Percentiles rank a stretch among this genome's conserved stretches.
Conservation (phyloP, 352 stramenopile genomes). For the Globisporangium cystogenes region DNA sequence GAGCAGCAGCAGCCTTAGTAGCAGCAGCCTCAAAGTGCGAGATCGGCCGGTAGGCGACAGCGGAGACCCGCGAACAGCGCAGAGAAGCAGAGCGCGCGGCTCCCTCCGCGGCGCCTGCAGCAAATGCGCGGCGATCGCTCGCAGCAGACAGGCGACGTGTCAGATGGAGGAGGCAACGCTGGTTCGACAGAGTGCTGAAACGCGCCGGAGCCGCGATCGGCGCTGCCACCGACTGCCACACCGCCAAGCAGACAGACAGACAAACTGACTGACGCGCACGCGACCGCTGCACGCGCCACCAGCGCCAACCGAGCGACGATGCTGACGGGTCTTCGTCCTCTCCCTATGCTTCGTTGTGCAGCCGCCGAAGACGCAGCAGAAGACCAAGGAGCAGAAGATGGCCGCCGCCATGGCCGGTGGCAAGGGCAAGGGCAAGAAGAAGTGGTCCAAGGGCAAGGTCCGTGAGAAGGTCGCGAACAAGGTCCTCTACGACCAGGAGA, state of each 20-base stretch:
- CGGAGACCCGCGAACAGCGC: not conserved
- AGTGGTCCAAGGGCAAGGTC: slow-evolving; percentile 99
- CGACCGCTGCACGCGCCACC: too few relatives aligned
- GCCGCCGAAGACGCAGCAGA: slow-evolving; percentile 99
- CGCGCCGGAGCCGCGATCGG: too few relatives aligned
- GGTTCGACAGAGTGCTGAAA: not conserved
- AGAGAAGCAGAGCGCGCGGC: not conserved
- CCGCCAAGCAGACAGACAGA: not conserved
- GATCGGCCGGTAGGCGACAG: not conserved
- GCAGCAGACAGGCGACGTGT: not conserved
- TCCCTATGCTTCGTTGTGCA: slow-evolving; percentile 13
- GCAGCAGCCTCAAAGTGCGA: too few relatives aligned
- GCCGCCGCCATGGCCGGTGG: slow-evolving; percentile 98
- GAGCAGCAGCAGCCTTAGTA: not conserved
- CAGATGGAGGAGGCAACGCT: not conserved
- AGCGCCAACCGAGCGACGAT: not conserved
- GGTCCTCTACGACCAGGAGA: slow-evolving; percentile 99
- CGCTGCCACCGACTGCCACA: not conserved
- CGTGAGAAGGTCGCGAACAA: slow-evolving; percentile 99
- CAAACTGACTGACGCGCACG: not conserved
- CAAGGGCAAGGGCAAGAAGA: slow-evolving; percentile 99
- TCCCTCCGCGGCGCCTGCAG: not conserved
- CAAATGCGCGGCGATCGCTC: not conserved
- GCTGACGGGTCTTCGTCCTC: slow-evolving; percentile 1
- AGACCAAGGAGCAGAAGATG: slow-evolving; percentile 99